phyloP scores from a whole-genome alignment of 1,284 basidiomycete genomes.

The Puccinia hordei region DNA sequence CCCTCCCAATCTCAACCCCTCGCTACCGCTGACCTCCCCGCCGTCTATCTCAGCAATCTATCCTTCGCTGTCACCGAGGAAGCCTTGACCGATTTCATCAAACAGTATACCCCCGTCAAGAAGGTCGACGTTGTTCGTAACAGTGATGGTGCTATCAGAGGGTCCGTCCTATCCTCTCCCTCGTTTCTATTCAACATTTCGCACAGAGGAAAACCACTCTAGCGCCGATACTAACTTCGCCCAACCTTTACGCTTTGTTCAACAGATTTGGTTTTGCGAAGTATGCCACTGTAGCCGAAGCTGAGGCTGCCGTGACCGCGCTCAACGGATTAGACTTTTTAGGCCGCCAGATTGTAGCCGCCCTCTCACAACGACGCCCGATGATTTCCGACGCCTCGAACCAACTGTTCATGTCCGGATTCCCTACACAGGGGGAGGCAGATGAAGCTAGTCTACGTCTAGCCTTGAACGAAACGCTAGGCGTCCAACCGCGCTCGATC shows the following conservation, averaged over 20 bases:
- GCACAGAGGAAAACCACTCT: too few relatives aligned
- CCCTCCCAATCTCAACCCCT: not conserved
- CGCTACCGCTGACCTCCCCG: constrained; percentile 2
- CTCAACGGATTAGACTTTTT: constrained; percentile 44
- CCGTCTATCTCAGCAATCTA: constrained; percentile 49
- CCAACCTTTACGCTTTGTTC: not conserved
- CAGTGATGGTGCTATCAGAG: constrained; percentile 35
- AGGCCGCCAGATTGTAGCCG: constrained; percentile 24
- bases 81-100: constrained; percentile 35
- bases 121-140: constrained; percentile 44
- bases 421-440: constrained; percentile 41
- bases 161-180: not conserved
- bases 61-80: constrained; percentile 44
- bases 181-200: too few relatives aligned
- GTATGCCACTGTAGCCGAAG: constrained; percentile 35
- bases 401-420: constrained; percentile 49
- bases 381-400: constrained; percentile 32
- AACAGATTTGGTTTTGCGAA: constrained; percentile 48
- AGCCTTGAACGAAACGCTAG: constrained; percentile 13
- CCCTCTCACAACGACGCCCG: constrained; percentile 21
- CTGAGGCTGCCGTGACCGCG: constrained; percentile 29
- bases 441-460: constrained; percentile 27
- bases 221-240: not conserved
- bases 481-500: constrained; percentile 24
- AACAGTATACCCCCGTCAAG: constrained; percentile 37